Conservation (phyloP, 2,329 filamentous ascomycete genomes). For the Botrytis galanthina region DNA sequence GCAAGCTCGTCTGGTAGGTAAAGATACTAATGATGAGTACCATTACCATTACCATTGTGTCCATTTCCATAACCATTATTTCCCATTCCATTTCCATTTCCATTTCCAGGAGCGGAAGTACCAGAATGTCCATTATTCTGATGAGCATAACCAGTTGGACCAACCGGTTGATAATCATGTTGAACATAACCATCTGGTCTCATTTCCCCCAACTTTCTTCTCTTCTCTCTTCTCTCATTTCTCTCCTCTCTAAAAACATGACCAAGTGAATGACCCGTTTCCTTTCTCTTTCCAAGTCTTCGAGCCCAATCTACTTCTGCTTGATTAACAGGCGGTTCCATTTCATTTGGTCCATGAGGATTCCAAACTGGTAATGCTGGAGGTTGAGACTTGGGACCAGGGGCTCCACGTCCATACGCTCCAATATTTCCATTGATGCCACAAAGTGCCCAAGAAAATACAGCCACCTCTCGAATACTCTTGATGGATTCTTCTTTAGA, state of each 20-base stretch:
- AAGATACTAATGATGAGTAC: not conserved
- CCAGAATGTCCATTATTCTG: not conserved
- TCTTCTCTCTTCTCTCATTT: constrained; percentile 24
- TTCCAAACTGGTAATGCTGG: constrained; percentile 60
- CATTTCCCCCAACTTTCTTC: not conserved
- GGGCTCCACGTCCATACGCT: constrained; percentile 59
- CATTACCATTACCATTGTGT: not conserved
- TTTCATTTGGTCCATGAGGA: constrained; percentile 39
- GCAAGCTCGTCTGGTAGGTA: not conserved
- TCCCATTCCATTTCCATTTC: not conserved
- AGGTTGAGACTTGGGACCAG: constrained; percentile 62
- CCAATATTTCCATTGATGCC: constrained; percentile 77
- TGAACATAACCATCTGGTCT: not conserved
- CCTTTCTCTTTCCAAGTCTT: constrained; percentile 4
- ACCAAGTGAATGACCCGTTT: constrained; percentile 17
- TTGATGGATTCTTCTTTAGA: constrained; percentile 60
- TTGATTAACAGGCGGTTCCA: constrained; percentile 42
- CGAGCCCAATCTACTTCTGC: constrained; percentile 28
- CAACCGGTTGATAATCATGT: not conserved
- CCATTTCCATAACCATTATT: not conserved
- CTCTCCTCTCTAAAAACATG: constrained; percentile 10
- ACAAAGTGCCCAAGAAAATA: constrained; percentile 82
- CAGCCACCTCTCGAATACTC: constrained; percentile 77
- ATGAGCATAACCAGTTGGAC: not conserved
- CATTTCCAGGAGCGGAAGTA: not conserved